A percentile compares a stretch with the other conserved stretches of the same genome.
Evolutionary conservation across 805 yeast species (phyloP).

Genomic region (Hanseniaspora pseudoguilliermondii): DNA sequence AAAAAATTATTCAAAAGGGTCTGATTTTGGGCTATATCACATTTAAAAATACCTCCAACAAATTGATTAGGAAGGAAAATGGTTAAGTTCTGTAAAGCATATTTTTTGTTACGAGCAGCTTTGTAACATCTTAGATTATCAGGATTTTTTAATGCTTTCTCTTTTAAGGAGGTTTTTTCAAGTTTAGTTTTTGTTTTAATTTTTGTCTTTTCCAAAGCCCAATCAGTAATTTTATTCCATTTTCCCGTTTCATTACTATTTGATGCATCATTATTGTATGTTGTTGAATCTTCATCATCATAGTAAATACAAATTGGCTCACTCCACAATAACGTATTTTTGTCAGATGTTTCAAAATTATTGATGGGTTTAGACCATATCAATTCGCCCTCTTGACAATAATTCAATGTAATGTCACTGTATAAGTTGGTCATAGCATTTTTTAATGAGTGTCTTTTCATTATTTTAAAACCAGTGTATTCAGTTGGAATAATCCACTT

Average conservation of each 20-base stretch:
- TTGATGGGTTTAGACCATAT: slow-evolving; percentile 30
- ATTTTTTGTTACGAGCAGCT: slow-evolving; percentile 45
- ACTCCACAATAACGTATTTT: slow-evolving; percentile 38
- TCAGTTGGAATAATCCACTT: background rate
- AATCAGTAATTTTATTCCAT: background rate
- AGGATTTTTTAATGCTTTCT: slow-evolving; percentile 16
- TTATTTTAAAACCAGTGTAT: slow-evolving; percentile 46
- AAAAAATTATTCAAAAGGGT: slow-evolving; percentile 18
- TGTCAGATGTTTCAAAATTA: slow-evolving; percentile 23
- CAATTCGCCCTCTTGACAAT: slow-evolving; percentile 40
- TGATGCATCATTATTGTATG: background rate
- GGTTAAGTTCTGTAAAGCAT: slow-evolving; percentile 33
- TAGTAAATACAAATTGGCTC: slow-evolving; percentile 32
- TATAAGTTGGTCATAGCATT: slow-evolving; percentile 28
- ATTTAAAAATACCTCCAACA: slow-evolving; percentile 53
- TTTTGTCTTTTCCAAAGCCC: slow-evolving; percentile 1
- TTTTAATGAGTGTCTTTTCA: slow-evolving; percentile 36
- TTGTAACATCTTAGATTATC: slow-evolving; percentile 36
- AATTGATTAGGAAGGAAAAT: slow-evolving; percentile 44
- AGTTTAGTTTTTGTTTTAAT: background rate
- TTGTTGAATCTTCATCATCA: background rate
- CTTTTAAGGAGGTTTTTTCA: slow-evolving; percentile 10
- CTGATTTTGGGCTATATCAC: slow-evolving; percentile 29
- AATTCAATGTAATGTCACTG: slow-evolving; percentile 36
- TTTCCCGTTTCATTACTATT: background rate